Evolutionary conservation across 202 grass and related monocot species (phyloP).

Genomic region (Digitaria exilis): DNA sequence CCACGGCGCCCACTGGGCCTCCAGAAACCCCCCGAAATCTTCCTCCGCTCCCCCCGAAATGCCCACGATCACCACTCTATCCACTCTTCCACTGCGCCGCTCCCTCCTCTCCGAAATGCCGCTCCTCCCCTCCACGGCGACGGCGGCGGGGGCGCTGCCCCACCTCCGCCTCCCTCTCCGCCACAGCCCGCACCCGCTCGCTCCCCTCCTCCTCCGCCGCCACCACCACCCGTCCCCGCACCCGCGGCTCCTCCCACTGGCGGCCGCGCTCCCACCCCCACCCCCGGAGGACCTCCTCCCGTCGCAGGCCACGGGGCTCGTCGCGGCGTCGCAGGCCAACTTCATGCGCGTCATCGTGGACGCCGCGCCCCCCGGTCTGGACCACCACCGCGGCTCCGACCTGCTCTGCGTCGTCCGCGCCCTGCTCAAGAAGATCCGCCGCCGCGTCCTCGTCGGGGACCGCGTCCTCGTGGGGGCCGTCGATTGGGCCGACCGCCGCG

Average conservation of each 20-base stretch:
- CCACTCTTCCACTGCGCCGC: neutral
- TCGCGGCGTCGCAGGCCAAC: conserved; percentile 86
- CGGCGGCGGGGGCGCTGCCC: conserved; percentile 16
- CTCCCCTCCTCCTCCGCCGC: conserved; percentile 36
- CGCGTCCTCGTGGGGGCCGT: conserved; percentile 69
- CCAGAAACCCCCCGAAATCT: neutral
- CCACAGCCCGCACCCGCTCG: conserved; percentile 29
- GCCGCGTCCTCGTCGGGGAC: conserved; percentile 87
- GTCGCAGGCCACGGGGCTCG: conserved; percentile 74
- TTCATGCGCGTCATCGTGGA: conserved; percentile 95
- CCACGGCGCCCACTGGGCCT: neutral
- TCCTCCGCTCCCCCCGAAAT: neutral
- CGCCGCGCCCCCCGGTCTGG: conserved; percentile 29
- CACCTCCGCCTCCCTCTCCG: conserved; percentile 39
- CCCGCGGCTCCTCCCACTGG: conserved; percentile 36
- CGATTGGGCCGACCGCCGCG: conserved; percentile 79
- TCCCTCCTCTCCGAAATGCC: conserved; percentile 33
- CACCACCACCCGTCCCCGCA: conserved; percentile 49
- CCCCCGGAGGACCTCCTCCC: conserved; percentile 54
- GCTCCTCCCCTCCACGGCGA: conserved; percentile 14
- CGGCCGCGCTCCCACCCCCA: conserved; percentile 23
- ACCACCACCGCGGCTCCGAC: conserved; percentile 59
- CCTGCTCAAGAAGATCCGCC: conserved; percentile 93
- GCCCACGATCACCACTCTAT: neutral
- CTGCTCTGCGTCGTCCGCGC: conserved; percentile 90